phyloP scores from a whole-genome alignment of 2,329 filamentous ascomycete species.

The Ophiocordyceps camponoti-floridani region DNA sequence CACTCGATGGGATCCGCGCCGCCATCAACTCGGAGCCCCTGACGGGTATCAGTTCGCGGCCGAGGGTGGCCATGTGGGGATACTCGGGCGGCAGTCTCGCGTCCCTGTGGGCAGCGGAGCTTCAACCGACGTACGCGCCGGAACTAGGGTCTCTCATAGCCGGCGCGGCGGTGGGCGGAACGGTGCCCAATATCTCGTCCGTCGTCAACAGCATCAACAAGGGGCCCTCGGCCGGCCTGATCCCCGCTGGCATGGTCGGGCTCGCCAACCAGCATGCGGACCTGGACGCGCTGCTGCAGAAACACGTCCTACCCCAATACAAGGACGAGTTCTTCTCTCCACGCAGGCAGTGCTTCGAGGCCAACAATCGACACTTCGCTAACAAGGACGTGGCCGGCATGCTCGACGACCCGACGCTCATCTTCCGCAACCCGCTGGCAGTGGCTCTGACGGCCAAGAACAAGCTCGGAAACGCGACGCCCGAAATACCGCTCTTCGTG shows the following conservation, averaged over 20 bases:
- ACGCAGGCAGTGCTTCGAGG: conserved; percentile 9
- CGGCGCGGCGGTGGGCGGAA: conserved; percentile 9
- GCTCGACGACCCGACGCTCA: conserved; percentile 17
- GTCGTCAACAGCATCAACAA: conserved; percentile 6
- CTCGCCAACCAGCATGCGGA: conserved; percentile 8
- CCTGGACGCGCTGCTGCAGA: conserved; percentile 3
- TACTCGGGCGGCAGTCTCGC: conserved; percentile 10
- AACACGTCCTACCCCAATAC: conserved; percentile 6
- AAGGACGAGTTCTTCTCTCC: conserved; percentile 11
- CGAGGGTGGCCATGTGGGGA: conserved; percentile 24
- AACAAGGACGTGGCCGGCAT: conserved; percentile 19
- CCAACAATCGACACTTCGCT: conserved; percentile 10
- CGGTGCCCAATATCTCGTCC: conserved; percentile 6
- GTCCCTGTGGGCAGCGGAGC: conserved; percentile 8
- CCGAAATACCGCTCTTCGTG: conserved; percentile 27
- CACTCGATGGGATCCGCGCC: conserved; percentile 24
- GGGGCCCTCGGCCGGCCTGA: conserved; percentile 5
- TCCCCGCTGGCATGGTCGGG: conserved; percentile 7
- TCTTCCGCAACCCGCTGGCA: conserved; percentile 6
- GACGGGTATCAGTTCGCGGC: conserved; percentile 13
- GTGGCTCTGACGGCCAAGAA: conserved; percentile 11
- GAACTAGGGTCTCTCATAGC: conserved; percentile 6
- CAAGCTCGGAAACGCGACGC: conserved; percentile 17
- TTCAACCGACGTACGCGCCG: conserved; percentile 9
- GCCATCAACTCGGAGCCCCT: conserved; percentile 11